These are phyloP conservation scores for Amanita inopinata DNA, from an alignment of 768 basidiomycete species.

Conservation along the genomic window DNA sequence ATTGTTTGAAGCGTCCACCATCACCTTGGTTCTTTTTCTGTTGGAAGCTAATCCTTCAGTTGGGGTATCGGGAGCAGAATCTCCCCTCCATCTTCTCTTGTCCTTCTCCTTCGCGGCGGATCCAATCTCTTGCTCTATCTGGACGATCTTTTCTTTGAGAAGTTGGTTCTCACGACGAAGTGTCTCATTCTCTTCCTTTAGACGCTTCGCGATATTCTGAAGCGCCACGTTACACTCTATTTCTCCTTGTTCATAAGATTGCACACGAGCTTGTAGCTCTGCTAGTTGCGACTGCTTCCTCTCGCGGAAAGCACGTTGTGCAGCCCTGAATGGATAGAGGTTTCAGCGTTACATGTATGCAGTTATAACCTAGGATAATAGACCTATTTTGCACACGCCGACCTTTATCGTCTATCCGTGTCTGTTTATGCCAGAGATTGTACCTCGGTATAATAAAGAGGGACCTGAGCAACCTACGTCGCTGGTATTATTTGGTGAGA, in stretches of 20 bases:
- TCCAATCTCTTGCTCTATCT: conserved; percentile 29
- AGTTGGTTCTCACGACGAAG: conserved; percentile 57
- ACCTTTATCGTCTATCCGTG: conserved; percentile 43
- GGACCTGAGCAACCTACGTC: conserved; percentile 34
- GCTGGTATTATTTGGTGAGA: conserved; percentile 29
- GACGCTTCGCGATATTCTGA: conserved; percentile 71
- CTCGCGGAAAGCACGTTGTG: conserved; percentile 85
- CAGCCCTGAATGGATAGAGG: conserved; percentile 44
- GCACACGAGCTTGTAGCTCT: conserved; percentile 78
- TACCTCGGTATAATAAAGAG: neutral
- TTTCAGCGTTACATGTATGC: conserved; percentile 11
- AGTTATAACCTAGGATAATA: conserved; percentile 9
- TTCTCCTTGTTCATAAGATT: conserved; percentile 85
- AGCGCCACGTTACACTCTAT: conserved; percentile 80
- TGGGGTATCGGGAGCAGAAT: neutral
- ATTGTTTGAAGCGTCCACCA: conserved; percentile 20
- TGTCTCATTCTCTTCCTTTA: conserved; percentile 80
- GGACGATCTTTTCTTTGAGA: conserved; percentile 42
- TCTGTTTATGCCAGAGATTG: conserved; percentile 5
- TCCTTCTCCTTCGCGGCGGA: conserved; percentile 24
- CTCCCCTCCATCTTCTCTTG: conserved; percentile 38
- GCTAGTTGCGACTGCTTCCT: conserved; percentile 83
- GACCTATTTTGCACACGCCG: conserved; percentile 74
- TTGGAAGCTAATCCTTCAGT: too few relatives aligned
- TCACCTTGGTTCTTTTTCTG: conserved; percentile 24